Evolutionary conservation across 495 filamentous ascomycete genomes (phyloP).

Genomic region (Hypoxylon subgilvum): DNA sequence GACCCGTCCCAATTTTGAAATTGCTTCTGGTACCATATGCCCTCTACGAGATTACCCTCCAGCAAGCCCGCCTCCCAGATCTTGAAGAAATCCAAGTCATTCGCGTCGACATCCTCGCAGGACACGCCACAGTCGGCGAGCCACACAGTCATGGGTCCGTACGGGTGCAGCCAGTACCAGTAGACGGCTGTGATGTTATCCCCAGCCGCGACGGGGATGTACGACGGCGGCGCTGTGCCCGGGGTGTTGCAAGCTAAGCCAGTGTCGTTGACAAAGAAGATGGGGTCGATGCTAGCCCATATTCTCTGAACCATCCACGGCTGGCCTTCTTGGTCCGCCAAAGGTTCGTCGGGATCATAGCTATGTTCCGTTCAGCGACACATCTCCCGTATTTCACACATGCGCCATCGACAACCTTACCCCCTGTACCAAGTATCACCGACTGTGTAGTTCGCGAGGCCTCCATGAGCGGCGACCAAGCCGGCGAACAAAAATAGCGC

Average conservation of each 20-base stretch:
- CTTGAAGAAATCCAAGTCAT: slow-evolving; percentile 55
- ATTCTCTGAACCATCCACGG: slow-evolving; percentile 53
- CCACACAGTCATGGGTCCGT: slow-evolving; percentile 59
- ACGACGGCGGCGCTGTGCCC: slow-evolving; percentile 47
- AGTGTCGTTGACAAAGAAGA: slow-evolving; percentile 47
- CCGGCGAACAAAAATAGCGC: slow-evolving; percentile 35
- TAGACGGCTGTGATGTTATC: slow-evolving; percentile 55
- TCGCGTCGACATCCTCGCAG: slow-evolving; percentile 50
- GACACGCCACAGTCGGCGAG: slow-evolving; percentile 51
- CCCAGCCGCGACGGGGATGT: slow-evolving; percentile 52
- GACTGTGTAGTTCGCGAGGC: slow-evolving; percentile 56
- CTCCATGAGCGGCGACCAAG: slow-evolving; percentile 49
- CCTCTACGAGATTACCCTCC: slow-evolving; percentile 54
- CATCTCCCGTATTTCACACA: background rate
- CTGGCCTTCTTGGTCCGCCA: slow-evolving; percentile 46
- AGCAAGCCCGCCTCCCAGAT: slow-evolving; percentile 59
- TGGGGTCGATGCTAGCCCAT: slow-evolving; percentile 53
- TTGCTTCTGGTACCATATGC: slow-evolving; percentile 58
- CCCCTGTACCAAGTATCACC: slow-evolving; percentile 57
- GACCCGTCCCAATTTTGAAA: slow-evolving; percentile 56
- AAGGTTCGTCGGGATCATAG: slow-evolving; percentile 48
- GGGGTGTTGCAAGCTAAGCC: slow-evolving; percentile 54
- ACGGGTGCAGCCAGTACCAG: slow-evolving; percentile 60
- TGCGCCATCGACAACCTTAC: slow-evolving; percentile 37
- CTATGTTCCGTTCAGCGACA: slow-evolving; percentile 30